Evolutionary conservation across 495 filamentous ascomycete species (phyloP), one percentile per base, ranked within the genome.

Genomic region (Xylaria castorea): DNA sequence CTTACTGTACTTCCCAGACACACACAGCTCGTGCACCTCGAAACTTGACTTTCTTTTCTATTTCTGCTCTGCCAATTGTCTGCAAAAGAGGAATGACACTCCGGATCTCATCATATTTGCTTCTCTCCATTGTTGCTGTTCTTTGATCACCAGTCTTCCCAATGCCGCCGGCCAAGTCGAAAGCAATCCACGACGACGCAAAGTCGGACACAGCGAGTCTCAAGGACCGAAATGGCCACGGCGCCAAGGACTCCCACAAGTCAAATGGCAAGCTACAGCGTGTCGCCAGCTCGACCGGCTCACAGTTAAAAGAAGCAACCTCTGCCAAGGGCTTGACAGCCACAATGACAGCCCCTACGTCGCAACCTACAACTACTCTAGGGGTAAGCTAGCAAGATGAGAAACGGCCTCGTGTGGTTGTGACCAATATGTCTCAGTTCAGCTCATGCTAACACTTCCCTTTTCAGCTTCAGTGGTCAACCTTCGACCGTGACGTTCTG

Each of bases 401-500:
- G 34, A n/a, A 55, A 44, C 16, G 27, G n/a, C 16, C 38, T 63
- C n/a, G 63, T 30, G 42, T 40, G 2, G 16, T 36, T 46, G 4
- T 25, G 32, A 22, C 20, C 20, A 20, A 20, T 18, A 42, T 51
- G 44, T 69, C 61, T 46, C 70, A 66, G 63, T 20, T 58, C 27
- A 55, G 40, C 79, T 83, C 61, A 11, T 42, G 82, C 72, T n/a
- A 53, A 42, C 63, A 53, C 7, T 53, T 66, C 6, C 25, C 25
- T 58, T 25, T 68, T 65, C 75, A 97, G 93, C 87, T 97, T 68
- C 86, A 90, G 74, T 97, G 93, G 93, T 84, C 88, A 44, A 87
- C 91, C 36, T 91, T 94, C 76, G 89, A 93, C 22, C 83, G 89
- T 74, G 85, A 89, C 25, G 85, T 94, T 75, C 89, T 97, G 71